Evolutionary conservation across 2,329 filamentous ascomycete species (phyloP).

Genomic region (Cyclaneusma minus): DNA sequence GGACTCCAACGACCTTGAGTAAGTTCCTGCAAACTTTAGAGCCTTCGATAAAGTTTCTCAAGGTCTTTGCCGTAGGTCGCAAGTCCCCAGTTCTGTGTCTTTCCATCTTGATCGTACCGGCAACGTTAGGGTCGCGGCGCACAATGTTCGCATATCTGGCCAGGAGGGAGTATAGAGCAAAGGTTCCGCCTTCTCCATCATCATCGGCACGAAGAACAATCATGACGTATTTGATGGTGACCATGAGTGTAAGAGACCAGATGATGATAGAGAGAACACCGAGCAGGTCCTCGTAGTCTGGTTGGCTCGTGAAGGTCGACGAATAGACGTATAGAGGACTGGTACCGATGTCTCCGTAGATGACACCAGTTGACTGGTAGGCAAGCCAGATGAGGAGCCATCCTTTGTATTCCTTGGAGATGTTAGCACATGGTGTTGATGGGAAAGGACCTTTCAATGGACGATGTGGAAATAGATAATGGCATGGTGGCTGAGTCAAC

Average conservation of each 20-base stretch:
- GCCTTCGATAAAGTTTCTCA: conserved; percentile 42
- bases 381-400: conserved; percentile 29
- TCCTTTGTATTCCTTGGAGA: conserved; percentile 10
- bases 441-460: neutral
- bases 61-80: conserved; percentile 29
- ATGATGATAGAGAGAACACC: conserved; percentile 53
- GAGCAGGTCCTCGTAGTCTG: conserved; percentile 41
- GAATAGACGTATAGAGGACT: conserved; percentile 58
- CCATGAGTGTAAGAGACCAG: conserved; percentile 54
- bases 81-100: conserved; percentile 42
- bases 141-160: conserved; percentile 46
- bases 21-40: conserved; percentile 33
- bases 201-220: conserved; percentile 53
- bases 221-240: conserved; percentile 53
- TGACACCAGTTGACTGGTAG: conserved; percentile 50
- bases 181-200: conserved; percentile 56
- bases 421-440: neutral
- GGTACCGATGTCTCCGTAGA: conserved; percentile 54
- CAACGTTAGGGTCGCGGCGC: conserved; percentile 39
- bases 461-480: neutral
- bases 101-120: conserved; percentile 40
- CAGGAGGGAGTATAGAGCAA: conserved; percentile 49
- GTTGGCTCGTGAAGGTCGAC: conserved; percentile 44
- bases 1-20: conserved; percentile 45
- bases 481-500: too few relatives aligned